Evolutionary conservation across 345 rosid species (phyloP).

Genomic region (Salix viminalis): DNA sequence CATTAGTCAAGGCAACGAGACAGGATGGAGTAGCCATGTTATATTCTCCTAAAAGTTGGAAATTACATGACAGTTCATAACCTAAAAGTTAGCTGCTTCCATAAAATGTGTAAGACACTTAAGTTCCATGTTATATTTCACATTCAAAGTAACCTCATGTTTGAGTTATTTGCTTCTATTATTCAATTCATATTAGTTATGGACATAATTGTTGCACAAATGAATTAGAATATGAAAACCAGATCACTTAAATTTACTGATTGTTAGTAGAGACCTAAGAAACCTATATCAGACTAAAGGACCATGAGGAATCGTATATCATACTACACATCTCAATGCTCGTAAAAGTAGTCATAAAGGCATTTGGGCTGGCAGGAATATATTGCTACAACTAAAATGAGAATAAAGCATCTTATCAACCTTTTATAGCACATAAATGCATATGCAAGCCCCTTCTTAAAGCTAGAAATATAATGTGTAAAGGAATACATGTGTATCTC

Average conservation of each 20-base stretch:
- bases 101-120: too few species aligned
- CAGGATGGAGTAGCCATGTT: too few species aligned
- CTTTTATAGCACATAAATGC: neutral
- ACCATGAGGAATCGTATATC: neutral
- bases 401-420: neutral
- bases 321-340: neutral
- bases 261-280: neutral
- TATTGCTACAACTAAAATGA: neutral
- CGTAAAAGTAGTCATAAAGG: neutral
- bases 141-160: too few species aligned
- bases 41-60: too few species aligned
- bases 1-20: too few species aligned
- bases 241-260: neutral
- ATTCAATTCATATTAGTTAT: too few species aligned
- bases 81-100: too few species aligned
- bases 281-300: neutral
- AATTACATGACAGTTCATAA: too few species aligned
- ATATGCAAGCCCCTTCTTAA: neutral
- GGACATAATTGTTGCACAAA: neutral
- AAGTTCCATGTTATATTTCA: too few species aligned
- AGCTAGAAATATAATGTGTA: neutral
- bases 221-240: neutral
- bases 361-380: neutral
- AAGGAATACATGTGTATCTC: neutral
- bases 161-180: too few species aligned